These are phyloP conservation scores for Euphorbia lathyris DNA, from an alignment of 345 rosid species.

Conservation along the genomic window DNA sequence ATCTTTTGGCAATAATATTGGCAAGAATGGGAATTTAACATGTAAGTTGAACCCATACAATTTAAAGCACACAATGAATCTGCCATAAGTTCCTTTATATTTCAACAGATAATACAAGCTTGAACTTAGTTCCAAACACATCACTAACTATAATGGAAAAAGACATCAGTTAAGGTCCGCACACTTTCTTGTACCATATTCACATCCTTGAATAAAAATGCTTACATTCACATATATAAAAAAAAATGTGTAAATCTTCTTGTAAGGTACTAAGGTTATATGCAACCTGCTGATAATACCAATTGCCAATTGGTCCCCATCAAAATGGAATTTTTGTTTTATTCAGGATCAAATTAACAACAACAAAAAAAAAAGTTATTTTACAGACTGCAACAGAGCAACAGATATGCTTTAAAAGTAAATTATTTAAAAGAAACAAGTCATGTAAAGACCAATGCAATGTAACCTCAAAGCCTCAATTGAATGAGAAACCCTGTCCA, in stretches of 20 bases:
- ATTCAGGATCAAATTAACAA: not conserved
- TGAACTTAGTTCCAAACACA: not conserved
- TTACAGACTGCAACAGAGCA: not conserved
- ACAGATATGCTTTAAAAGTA: not conserved
- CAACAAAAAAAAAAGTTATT: too few species aligned
- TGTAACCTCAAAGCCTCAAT: not conserved
- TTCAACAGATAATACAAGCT: not conserved
- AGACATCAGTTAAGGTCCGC: not conserved
- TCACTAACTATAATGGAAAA: not conserved
- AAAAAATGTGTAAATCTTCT: not conserved
- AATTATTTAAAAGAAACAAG: not conserved
- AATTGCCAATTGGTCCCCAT: not conserved
- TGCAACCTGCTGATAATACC: not conserved
- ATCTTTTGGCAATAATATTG: not conserved
- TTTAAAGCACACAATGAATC: not conserved
- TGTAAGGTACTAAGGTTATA: not conserved
- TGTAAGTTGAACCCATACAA: not conserved
- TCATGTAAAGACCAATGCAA: not conserved
- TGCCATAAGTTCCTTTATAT: not conserved
- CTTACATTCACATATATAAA: not conserved
- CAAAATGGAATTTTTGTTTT: not conserved
- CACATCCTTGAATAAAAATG: slow-evolving; percentile 1
- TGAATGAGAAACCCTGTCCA: not conserved
- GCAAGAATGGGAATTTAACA: not conserved
- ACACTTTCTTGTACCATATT: not conserved